phyloP scores from a whole-genome alignment of 106 monocot species.

The Dendrobium catenatum region DNA sequence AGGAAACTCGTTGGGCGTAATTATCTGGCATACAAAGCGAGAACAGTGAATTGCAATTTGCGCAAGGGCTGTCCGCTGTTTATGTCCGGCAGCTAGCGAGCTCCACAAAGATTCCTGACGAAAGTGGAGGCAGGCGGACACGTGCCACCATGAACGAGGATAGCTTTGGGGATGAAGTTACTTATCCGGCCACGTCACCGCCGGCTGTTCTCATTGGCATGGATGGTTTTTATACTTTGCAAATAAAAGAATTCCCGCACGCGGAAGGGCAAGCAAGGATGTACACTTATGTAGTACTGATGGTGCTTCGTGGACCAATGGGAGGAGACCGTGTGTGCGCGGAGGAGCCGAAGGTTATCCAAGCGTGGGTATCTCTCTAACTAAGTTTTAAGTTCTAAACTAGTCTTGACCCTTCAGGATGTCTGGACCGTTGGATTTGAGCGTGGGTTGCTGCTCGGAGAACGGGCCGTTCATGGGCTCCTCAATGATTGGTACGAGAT shows the following conservation, averaged over 20 bases:
- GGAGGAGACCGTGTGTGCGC: not conserved
- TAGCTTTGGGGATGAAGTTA: not conserved
- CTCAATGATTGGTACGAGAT: not conserved
- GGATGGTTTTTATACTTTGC: not conserved
- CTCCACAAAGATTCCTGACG: not conserved
- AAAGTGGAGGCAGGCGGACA: not conserved
- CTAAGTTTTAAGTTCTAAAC: not conserved
- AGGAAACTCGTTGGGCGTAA: no score
- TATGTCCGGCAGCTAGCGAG: no score
- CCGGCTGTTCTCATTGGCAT: not conserved
- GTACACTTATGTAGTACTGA: not conserved
- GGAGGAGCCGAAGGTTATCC: not conserved
- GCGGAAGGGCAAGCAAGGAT: not conserved
- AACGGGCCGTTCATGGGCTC: no score
- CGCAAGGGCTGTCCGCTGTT: no score
- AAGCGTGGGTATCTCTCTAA: conserved; percentile 5
- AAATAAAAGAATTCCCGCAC: not conserved
- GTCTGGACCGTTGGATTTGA: not conserved
- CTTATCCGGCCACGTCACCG: conserved; percentile 9
- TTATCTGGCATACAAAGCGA: no score
- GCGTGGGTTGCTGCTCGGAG: not conserved
- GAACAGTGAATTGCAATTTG: not conserved
- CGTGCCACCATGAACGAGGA: not conserved
- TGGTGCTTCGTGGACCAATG: not conserved
- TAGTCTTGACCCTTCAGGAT: not conserved